Evolutionary conservation across 2,329 filamentous ascomycete species (phyloP).

Genomic region (Aspergillus sp.): DNA sequence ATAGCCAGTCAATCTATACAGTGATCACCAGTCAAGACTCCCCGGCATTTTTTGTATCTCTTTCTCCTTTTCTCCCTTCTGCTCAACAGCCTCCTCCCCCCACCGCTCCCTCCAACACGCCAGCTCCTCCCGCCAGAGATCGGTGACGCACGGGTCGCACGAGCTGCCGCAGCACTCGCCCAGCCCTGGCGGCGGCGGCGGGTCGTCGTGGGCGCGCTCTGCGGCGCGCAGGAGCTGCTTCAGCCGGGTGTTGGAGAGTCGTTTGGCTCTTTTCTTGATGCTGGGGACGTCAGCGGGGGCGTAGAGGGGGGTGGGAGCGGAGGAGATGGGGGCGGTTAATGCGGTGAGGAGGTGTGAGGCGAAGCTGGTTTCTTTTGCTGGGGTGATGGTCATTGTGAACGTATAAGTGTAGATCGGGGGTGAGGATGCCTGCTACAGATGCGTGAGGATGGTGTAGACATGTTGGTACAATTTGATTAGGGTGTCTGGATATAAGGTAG

Average conservation of each 20-base stretch:
- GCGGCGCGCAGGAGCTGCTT: slow-evolving; percentile 34
- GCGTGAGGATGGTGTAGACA: too few relatives aligned
- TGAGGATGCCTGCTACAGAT: too few relatives aligned
- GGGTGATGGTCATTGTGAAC: neutral
- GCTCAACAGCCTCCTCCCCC: slow-evolving; percentile 20
- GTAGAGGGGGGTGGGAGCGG: slow-evolving; percentile 22
- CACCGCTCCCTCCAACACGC: slow-evolving; percentile 33
- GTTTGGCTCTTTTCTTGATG: slow-evolving; percentile 28
- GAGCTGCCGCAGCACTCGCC: slow-evolving; percentile 36
- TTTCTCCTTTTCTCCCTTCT: neutral
- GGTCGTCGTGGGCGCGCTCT: slow-evolving; percentile 27
- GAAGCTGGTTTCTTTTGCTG: slow-evolving; percentile 1
- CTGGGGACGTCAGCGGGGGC: slow-evolving; percentile 21
- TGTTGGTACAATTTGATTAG: too few relatives aligned
- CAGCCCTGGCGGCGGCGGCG: slow-evolving; percentile 30
- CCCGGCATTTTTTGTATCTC: slow-evolving; percentile 14
- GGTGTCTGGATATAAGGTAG: too few relatives aligned
- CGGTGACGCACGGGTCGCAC: slow-evolving; percentile 35
- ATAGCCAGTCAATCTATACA: neutral
- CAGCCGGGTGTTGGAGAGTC: slow-evolving; percentile 26
- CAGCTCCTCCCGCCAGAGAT: slow-evolving; percentile 34
- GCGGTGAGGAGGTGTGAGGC: neutral
- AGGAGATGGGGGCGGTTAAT: neutral
- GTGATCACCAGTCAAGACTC: slow-evolving; percentile 20
- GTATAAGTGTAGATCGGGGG: neutral